These are phyloP conservation scores for Garcia nutans DNA, from an alignment of 345 rosid species.

Conservation along the genomic window DNA sequence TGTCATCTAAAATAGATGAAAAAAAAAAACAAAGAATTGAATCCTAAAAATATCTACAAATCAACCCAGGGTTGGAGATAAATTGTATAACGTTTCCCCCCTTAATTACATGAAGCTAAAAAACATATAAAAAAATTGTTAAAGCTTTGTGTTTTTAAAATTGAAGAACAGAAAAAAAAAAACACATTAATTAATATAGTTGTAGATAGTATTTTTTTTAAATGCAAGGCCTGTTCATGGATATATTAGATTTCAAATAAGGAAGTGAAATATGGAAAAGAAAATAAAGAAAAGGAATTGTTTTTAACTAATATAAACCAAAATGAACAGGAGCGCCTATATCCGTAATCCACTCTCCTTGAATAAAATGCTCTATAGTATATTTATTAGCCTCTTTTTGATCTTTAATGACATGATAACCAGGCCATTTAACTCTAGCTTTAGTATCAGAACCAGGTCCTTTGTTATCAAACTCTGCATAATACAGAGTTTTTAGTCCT, in stretches of 20 bases:
- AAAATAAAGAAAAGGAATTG: not conserved
- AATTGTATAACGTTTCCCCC: not conserved
- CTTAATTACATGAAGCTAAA: not conserved
- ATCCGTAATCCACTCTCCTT: conserved; percentile 40
- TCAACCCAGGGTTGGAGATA: not conserved
- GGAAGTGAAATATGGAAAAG: no score
- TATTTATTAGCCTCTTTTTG: conserved; percentile 52
- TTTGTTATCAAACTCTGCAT: conserved; percentile 64
- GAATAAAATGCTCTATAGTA: conserved; percentile 59
- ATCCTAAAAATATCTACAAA: not conserved
- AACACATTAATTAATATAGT: no score
- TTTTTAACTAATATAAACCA: conserved; percentile 15
- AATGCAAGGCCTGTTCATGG: no score
- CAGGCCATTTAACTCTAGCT: conserved; percentile 73
- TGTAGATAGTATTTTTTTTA: no score
- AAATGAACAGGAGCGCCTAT: conserved; percentile 9
- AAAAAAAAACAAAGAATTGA: no score
- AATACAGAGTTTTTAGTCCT: conserved; percentile 52
- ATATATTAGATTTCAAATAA: no score
- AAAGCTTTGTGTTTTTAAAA: not conserved
- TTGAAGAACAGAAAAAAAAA: not conserved
- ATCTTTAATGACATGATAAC: conserved; percentile 41
- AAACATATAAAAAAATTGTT: no score
- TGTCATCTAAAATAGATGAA: not conserved
- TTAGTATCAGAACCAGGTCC: conserved; percentile 52